Evolutionary conservation across 1,139 yeast genomes (phyloP).

Genomic region (Blastobotrys illinoisensis): DNA sequence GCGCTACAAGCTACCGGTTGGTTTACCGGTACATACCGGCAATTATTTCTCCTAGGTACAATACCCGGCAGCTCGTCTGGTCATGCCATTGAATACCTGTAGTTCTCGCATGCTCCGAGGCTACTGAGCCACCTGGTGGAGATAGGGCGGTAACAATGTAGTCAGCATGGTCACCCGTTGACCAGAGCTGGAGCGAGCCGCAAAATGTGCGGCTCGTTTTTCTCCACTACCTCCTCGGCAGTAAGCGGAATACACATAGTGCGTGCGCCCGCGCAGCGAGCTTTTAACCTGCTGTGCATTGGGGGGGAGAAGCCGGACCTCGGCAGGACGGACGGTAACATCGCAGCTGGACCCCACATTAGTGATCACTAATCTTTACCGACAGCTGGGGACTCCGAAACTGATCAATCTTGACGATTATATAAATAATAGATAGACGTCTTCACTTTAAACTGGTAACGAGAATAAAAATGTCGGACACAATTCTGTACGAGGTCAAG

Average conservation of each 20-base stretch:
- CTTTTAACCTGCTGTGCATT: too few species aligned
- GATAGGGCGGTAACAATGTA: too few species aligned
- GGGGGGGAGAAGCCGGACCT: too few species aligned
- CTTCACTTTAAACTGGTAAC: background rate
- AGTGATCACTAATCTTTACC: background rate
- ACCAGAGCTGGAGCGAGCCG: too few species aligned
- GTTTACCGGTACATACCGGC: too few species aligned
- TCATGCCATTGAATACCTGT: background rate
- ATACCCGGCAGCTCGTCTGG: too few species aligned
- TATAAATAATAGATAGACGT: background rate
- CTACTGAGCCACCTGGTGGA: background rate
- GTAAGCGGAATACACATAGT: background rate
- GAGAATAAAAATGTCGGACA: conserved; percentile 2
- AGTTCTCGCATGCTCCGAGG: background rate
- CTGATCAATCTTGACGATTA: background rate
- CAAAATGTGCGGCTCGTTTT: background rate
- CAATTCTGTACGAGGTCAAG: conserved; percentile 39
- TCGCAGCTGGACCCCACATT: conserved; percentile 4
- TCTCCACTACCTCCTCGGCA: background rate
- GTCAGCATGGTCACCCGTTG: too few species aligned
- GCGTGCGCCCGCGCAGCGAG: background rate
- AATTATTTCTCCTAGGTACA: too few species aligned
- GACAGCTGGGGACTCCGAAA: background rate
- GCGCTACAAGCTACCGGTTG: too few species aligned
- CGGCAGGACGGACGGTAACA: background rate